Conservation (phyloP, 1,284 basidiomycete genomes). For the Singerocomus inundabilis region DNA sequence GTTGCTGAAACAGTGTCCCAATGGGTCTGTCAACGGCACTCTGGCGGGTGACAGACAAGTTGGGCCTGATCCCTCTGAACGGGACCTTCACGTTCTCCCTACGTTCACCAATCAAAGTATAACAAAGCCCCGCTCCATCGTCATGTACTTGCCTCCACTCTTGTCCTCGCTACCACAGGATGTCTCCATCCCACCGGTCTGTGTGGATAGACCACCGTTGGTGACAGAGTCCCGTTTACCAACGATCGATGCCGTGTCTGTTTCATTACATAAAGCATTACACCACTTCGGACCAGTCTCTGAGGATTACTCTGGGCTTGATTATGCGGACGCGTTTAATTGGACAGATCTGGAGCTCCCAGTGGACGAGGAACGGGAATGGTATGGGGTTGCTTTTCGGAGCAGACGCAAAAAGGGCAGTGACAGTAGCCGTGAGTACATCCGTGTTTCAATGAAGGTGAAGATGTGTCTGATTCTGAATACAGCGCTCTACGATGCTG, state of each 20-base stretch:
- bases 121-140: constrained; percentile 42
- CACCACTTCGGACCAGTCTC: constrained; percentile 71
- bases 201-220: constrained; percentile 41
- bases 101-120: constrained; percentile 44
- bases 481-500: constrained; percentile 80
- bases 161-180: constrained; percentile 66
- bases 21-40: neutral
- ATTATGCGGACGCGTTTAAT: constrained; percentile 81
- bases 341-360: constrained; percentile 75
- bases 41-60: neutral
- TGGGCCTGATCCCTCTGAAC: constrained; percentile 10
- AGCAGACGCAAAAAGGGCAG: constrained; percentile 72
- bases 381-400: constrained; percentile 91
- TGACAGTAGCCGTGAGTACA: constrained; percentile 61
- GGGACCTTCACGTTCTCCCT: constrained; percentile 62
- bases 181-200: constrained; percentile 28
- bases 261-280: constrained; percentile 81
- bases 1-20: neutral
- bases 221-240: constrained; percentile 76
- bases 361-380: constrained; percentile 71
- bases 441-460: constrained; percentile 1
- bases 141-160: constrained; percentile 79
- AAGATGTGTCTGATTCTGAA: constrained; percentile 11
- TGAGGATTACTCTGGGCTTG: constrained; percentile 58
- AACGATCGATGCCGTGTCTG: constrained; percentile 75